Base-by-base conservation (phyloP, 306 rosid species). In the Quillaja saponaria region DNA sequence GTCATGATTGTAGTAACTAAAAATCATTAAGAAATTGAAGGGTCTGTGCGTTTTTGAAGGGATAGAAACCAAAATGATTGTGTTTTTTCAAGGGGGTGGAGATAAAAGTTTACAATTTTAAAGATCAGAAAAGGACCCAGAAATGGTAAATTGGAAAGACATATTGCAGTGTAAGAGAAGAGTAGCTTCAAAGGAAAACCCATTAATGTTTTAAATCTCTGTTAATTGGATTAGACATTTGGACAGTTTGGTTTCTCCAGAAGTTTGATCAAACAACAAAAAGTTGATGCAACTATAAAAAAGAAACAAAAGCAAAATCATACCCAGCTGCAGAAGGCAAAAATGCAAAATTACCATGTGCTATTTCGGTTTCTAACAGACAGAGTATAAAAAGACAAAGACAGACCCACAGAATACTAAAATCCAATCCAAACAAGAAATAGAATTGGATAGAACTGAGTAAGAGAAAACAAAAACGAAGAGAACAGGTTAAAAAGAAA, bases 291-390 rank as follows among this genome's bases (percentile, higher is more conserved):
- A 21, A 10, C 21, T 44, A 13, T n/a, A 44, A 48, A 72, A 68
- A 55, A 75, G n/a, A n/a, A n/a, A n/a, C n/a, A n/a, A n/a, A n/a
- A n/a, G n/a, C n/a, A n/a, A n/a, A n/a, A n/a, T n/a, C n/a, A n/a
- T n/a, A n/a, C n/a, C n/a, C n/a, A n/a, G n/a, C n/a, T n/a, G n/a
- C n/a, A n/a, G n/a, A n/a, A n/a, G n/a, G n/a, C n/a, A n/a, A n/a
- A n/a, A n/a, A n/a, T n/a, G n/a, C 75, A 57, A 68, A 69, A 56
- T 35, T 18, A 47, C 3, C 11, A 45, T 53, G 8, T 19, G 17
- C n/a, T 9, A 47, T 18, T 34, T 20, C 7, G 6, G 64, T 2
- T 17, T 25, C 40, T 9, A 20, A 20, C 19, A 35, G 62, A 15
- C 14, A 16, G 28, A 5, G 49, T 21, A 41, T 55, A 13, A 10